Evolutionary conservation across 176 grass and related monocot genomes (phyloP).

Genomic region (Eleusine coracana): DNA sequence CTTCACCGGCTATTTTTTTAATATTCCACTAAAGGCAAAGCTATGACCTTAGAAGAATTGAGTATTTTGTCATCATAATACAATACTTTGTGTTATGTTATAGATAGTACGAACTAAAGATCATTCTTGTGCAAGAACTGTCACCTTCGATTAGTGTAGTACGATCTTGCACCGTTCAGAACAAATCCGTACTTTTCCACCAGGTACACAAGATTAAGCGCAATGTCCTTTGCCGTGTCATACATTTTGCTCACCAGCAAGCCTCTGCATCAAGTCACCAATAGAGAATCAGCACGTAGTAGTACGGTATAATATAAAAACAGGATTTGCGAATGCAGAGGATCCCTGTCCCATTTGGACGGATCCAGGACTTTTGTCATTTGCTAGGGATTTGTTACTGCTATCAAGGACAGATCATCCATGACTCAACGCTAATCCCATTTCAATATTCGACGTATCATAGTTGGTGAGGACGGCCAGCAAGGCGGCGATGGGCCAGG

Average conservation of each 20-base stretch:
- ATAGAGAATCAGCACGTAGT: background rate
- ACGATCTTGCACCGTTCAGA: conserved; percentile 78
- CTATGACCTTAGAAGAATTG: background rate
- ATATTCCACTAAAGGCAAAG: background rate
- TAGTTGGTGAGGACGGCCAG: background rate
- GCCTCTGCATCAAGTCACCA: conserved; percentile 57
- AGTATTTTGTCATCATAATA: background rate
- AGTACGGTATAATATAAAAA: background rate
- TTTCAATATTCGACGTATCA: background rate
- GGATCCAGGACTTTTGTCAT: background rate
- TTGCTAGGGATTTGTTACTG: background rate
- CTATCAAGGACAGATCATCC: background rate
- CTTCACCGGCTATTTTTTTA: background rate
- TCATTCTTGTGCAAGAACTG: background rate
- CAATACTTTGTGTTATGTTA: background rate
- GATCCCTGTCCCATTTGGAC: background rate
- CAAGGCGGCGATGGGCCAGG: background rate
- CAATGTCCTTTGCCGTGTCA: conserved; percentile 75
- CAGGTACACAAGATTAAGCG: conserved; percentile 73
- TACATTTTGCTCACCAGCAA: conserved; percentile 97
- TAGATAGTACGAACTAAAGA: background rate
- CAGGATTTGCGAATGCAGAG: background rate
- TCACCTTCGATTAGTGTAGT: conserved; percentile 97
- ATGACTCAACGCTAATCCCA: background rate
- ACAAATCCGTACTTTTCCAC: conserved; percentile 81